Conservation (phyloP, 768 basidiomycete genomes). For the Lentinula sp. region DNA sequence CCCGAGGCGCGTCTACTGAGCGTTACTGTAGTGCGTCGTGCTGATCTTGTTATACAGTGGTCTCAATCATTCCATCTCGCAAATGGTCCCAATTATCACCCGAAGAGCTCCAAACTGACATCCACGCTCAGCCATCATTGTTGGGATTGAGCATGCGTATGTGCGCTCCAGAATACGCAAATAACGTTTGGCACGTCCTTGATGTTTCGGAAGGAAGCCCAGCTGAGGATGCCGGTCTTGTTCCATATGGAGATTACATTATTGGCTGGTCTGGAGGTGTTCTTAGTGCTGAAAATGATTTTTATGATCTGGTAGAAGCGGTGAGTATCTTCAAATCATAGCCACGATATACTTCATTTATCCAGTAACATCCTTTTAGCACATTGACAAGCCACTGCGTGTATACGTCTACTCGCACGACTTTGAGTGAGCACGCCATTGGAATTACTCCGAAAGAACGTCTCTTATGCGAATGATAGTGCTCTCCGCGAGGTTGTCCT, state of each 20-base stretch:
- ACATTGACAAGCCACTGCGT: conserved; percentile 88
- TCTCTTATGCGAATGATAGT: conserved; percentile 39
- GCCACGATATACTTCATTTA: neutral
- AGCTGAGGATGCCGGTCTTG: conserved; percentile 92
- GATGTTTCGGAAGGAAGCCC: conserved; percentile 96
- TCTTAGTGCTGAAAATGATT: conserved; percentile 86
- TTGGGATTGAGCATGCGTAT: conserved; percentile 91
- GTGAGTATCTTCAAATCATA: conserved; percentile 37
- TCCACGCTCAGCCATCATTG: conserved; percentile 70
- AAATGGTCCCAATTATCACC: conserved; percentile 57
- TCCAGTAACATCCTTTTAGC: conserved; percentile 37
- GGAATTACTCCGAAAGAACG: neutral
- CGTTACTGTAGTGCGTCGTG: neutral
- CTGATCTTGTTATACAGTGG: conserved; percentile 42
- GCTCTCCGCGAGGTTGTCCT: conserved; percentile 89
- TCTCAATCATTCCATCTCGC: conserved; percentile 79
- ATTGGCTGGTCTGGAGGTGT: conserved; percentile 95
- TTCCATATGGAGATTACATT: conserved; percentile 80
- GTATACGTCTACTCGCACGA: conserved; percentile 97
- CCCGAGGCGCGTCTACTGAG: conserved; percentile 47
- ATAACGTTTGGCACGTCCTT: conserved; percentile 97
- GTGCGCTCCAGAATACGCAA: conserved; percentile 85
- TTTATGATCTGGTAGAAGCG: conserved; percentile 92
- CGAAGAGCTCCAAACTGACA: conserved; percentile 31
- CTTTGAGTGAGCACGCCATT: conserved; percentile 67